phyloP scores from a whole-genome alignment of 2,329 filamentous ascomycete species.

The Colletotrichum liaoningense region DNA sequence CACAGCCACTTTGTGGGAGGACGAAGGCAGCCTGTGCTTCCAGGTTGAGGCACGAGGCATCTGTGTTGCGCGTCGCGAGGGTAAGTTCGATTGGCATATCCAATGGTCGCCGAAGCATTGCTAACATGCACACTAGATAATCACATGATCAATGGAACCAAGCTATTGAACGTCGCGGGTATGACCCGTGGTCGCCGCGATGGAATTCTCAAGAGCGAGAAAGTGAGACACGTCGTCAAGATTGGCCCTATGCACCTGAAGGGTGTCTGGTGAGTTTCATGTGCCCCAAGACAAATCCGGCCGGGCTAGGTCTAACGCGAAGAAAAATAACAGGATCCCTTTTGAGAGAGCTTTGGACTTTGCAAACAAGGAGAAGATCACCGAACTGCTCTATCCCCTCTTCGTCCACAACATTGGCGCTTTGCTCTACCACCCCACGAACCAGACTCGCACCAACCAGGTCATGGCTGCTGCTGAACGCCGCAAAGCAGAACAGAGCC shows the following conservation, averaged over 20 bases:
- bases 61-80: constrained; percentile 93
- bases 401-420: constrained; percentile 98
- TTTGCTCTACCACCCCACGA: constrained; percentile 92
- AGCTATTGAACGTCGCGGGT: constrained; percentile 94
- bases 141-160: constrained; percentile 99
- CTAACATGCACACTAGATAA: constrained; percentile 73
- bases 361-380: constrained; percentile 99
- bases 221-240: constrained; percentile 95
- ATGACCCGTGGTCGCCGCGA: constrained; percentile 97
- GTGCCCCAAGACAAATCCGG: neutral
- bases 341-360: constrained; percentile 98
- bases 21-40: constrained; percentile 97
- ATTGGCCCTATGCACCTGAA: constrained; percentile 99
- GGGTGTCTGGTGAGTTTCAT: constrained; percentile 85
- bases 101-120: neutral
- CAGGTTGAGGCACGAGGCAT: constrained; percentile 97
- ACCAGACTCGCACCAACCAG: constrained; percentile 83
- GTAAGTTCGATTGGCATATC: constrained; percentile 57
- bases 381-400: constrained; percentile 91
- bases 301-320: constrained; percentile 3
- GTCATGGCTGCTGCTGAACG: constrained; percentile 88
- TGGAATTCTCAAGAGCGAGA: constrained; percentile 97
- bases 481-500: constrained; percentile 76
- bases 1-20: constrained; percentile 97
- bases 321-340: constrained; percentile 79